A percentile compares a stretch with the other conserved stretches of the same genome.
Conservation (phyloP, 495 filamentous ascomycete species). For the Annulohypoxylon maeteangense region DNA sequence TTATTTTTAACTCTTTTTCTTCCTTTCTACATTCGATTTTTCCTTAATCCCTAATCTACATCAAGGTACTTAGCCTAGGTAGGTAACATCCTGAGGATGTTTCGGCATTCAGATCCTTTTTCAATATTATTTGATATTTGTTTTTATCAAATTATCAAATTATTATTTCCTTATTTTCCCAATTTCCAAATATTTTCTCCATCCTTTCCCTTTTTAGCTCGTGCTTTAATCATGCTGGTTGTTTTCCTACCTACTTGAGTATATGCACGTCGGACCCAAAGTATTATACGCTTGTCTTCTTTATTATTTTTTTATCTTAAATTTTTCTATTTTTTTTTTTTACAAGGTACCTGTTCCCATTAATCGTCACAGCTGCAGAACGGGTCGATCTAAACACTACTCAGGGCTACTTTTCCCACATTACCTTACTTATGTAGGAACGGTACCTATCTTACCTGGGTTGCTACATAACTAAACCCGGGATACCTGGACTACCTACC, state of each 20-base stretch:
- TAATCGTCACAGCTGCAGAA: constrained; percentile 42
- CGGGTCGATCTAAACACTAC: constrained; percentile 45
- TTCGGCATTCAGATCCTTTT: constrained; percentile 35
- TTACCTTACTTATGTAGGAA: constrained; percentile 38
- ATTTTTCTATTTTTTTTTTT: constrained; percentile 2
- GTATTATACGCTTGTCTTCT: constrained; percentile 24
- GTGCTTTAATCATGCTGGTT: constrained; percentile 8
- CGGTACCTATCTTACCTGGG: constrained; percentile 28
- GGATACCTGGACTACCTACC: constrained; percentile 20
- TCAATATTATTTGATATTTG: constrained; percentile 20
- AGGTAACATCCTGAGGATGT: constrained; percentile 35
- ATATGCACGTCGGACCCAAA: constrained; percentile 37
- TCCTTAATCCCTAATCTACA: constrained; percentile 8
- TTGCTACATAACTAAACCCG: constrained; percentile 20
- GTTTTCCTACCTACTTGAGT: constrained; percentile 10
- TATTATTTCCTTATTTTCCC: constrained; percentile 22
- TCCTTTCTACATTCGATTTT: not conserved
- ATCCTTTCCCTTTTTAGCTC: constrained; percentile 25
- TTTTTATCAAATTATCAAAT: constrained; percentile 31
- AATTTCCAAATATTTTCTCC: not conserved
- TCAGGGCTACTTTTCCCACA: constrained; percentile 31
- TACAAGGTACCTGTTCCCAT: constrained; percentile 40
- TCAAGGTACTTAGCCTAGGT: constrained; percentile 24
- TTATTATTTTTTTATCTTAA: not conserved
- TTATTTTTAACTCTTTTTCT: not conserved